These are phyloP conservation scores for Monsonia emarginata DNA, from an alignment of 441 rosid genomes.

Conservation along the genomic window DNA sequence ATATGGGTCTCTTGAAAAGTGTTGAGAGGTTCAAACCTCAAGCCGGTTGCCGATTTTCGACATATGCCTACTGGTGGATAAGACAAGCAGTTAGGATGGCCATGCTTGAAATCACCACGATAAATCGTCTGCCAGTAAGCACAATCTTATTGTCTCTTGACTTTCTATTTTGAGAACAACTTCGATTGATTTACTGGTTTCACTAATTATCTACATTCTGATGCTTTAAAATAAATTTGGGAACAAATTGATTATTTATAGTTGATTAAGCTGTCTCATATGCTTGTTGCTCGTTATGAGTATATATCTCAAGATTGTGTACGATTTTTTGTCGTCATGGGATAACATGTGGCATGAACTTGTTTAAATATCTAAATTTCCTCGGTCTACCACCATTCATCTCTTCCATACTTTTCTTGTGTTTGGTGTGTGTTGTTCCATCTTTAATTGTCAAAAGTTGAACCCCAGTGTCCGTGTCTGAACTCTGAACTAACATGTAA, in stretches of 20 bases:
- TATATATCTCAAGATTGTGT: neutral
- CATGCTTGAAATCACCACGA: conserved; percentile 59
- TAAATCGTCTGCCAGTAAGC: conserved; percentile 74
- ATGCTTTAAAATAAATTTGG: neutral
- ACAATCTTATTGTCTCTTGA: conserved; percentile 6
- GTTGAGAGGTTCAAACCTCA: conserved; percentile 76
- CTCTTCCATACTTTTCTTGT: neutral
- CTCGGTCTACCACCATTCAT: neutral
- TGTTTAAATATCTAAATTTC: neutral
- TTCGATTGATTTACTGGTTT: neutral
- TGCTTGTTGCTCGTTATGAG: neutral
- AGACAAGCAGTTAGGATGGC: conserved; percentile 63
- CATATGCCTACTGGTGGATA: conserved; percentile 93
- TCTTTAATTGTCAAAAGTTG: neutral
- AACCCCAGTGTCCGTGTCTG: conserved; percentile 8
- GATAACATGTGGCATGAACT: neutral
- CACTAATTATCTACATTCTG: neutral
- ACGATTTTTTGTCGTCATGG: neutral
- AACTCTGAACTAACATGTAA: conserved; percentile 12
- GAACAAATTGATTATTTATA: neutral
- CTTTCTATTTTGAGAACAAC: neutral
- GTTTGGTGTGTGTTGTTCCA: neutral
- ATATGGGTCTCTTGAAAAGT: conserved; percentile 84
- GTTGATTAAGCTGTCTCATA: neutral
- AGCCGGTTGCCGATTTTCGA: conserved; percentile 66